Evolutionary conservation across 164 flowering plant species (phyloP), one percentile per base, ranked within the genome.

Genomic region (Dillenia turbinata): DNA sequence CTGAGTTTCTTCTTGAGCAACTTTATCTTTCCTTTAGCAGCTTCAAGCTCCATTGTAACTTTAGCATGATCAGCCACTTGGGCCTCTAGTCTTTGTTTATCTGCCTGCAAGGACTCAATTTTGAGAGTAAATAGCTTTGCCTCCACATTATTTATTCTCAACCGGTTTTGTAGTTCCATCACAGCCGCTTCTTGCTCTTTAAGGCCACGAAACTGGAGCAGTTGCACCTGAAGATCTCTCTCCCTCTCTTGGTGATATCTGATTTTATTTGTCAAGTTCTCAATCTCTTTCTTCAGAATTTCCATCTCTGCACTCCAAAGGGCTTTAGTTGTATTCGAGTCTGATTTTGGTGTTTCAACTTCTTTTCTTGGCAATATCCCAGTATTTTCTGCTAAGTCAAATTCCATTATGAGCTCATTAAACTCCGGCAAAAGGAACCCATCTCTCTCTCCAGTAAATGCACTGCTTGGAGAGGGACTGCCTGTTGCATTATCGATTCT

Each of bases 131-230:
- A 78, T 52, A 91, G 76, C 71, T 86, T 88, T 26, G 83, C 75
- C 71, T 91, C 99, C 86, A 83, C 77, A 17, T 71, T 72, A 66
- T 75, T 83, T 5, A 85, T 46, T 74, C 82, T 86, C 53, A 94
- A 63, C 9, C 87, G 82, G 63, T 85, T 94, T 44, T 85, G 85
- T 15, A 91, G 86, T 75, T 94, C 99, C 78, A 78, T 74, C n/a
- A 84, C 77, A 9, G 83, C 76, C 12, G 75, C 70, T 71, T 91
- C 88, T 69, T 89, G 93, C 70, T 89, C 97, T 66, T 88, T 85
- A 16, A 92, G 85, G 53, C 97, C 97, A 72, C 85, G 85, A 71
- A 85, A 90, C 78, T 94, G 97, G 0, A 94, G 83, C 73, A 94
- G 60, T 47, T 88, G 89, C 9, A 73, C 66, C 78, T 94, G 94